phyloP scores from a whole-genome alignment of 768 basidiomycete species.

The Kondoa malvinella region DNA sequence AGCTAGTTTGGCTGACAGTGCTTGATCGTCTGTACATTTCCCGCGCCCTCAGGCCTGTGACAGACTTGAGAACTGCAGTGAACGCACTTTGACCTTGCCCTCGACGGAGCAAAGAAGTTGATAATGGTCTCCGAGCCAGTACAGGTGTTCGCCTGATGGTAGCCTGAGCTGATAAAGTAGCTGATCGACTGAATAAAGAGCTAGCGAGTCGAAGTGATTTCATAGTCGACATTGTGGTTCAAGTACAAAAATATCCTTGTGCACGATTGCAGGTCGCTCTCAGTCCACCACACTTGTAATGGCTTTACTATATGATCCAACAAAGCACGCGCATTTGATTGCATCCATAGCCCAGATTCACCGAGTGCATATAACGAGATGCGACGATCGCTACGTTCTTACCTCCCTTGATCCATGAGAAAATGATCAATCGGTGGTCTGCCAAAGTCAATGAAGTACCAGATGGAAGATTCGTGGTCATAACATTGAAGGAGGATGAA shows the following conservation, averaged over 20 bases:
- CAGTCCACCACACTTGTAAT: too few species aligned
- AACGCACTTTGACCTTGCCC: neutral
- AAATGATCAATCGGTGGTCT: neutral
- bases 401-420: neutral
- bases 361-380: too few species aligned
- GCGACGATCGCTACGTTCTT: neutral
- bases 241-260: too few species aligned
- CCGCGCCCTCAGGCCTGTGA: too few species aligned
- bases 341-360: too few species aligned
- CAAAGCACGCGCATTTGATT: too few species aligned
- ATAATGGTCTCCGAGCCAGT: neutral
- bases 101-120: neutral
- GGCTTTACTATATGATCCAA: too few species aligned
- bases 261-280: too few species aligned
- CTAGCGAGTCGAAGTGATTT: neutral
- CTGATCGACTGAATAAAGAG: neutral
- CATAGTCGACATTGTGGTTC: neutral
- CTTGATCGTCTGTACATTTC: conserved; percentile 28
- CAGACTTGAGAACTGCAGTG: too few species aligned
- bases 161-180: neutral
- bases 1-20: conserved; percentile 53
- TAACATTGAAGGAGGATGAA: neutral
- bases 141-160: too few species aligned
- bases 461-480: neutral
- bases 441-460: neutral